These are phyloP conservation scores for Thermomucor indicae-seudaticae DNA, from an alignment of 371 early-diverging fungal genomes.

Conservation along the genomic window DNA sequence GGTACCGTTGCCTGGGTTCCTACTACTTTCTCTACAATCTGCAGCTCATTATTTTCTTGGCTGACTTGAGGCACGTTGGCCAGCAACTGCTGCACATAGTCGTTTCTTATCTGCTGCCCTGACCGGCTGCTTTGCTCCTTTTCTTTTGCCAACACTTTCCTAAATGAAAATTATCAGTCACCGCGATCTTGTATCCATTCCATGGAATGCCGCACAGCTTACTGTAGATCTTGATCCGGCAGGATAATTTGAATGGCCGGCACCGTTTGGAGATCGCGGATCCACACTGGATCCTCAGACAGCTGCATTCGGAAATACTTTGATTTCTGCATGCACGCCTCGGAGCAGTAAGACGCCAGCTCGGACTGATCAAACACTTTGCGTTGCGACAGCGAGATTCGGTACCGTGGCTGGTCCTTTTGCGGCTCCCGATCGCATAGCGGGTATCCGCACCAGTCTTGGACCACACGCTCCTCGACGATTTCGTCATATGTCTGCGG, in stretches of 20 bases:
- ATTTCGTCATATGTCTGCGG: constrained; percentile 58
- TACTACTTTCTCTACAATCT: constrained; percentile 23
- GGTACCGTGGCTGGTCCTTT: constrained; percentile 40
- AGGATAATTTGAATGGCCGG: constrained; percentile 23
- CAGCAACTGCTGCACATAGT: constrained; percentile 36
- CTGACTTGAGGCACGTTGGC: constrained; percentile 16
- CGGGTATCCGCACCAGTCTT: constrained; percentile 69
- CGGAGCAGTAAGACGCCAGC: constrained; percentile 57
- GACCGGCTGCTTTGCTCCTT: neutral
- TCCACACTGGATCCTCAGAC: constrained; percentile 63
- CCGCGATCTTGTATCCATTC: neutral
- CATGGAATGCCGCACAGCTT: constrained; percentile 5
- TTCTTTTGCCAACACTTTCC: constrained; percentile 23
- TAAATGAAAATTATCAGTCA: constrained; percentile 3
- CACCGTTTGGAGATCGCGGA: constrained; percentile 20
- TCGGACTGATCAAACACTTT: constrained; percentile 67
- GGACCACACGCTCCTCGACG: constrained; percentile 62
- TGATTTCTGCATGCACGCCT: constrained; percentile 56
- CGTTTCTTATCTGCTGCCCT: constrained; percentile 16
- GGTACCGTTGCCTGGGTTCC: neutral
- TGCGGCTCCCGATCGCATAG: constrained; percentile 40
- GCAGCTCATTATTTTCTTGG: constrained; percentile 5
- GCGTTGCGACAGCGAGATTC: constrained; percentile 54
- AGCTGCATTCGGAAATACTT: constrained; percentile 59
- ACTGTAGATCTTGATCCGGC: constrained; percentile 30